Evolutionary conservation across 257 asterid genomes (phyloP).

Genomic region (Nicotiana benthamiana): DNA sequence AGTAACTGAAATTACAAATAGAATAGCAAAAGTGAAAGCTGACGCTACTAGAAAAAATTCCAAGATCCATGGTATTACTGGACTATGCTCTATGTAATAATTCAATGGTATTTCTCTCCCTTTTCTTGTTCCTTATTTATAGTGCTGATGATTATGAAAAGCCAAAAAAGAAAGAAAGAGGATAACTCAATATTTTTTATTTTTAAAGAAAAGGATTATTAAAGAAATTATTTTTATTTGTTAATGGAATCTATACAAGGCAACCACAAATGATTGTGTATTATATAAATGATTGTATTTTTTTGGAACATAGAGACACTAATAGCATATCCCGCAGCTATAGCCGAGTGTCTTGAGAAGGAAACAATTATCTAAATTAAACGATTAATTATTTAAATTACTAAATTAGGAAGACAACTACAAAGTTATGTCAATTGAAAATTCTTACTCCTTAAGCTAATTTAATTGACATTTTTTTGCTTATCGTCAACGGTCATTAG

Average conservation of each 20-base stretch:
- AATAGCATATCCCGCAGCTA: not conserved
- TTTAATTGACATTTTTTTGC: not conserved
- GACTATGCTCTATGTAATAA: not conserved
- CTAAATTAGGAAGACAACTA: not conserved
- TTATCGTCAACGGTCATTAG: too few relatives aligned
- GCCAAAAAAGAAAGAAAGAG: not conserved
- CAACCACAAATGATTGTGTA: not conserved
- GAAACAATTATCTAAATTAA: not conserved
- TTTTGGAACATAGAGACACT: not conserved
- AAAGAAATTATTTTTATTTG: too few relatives aligned
- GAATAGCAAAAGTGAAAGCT: conserved; percentile 32
- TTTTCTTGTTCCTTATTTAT: not conserved
- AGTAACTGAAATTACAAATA: conserved; percentile 10
- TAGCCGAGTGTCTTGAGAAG: not conserved
- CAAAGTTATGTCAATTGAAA: not conserved
- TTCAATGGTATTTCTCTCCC: not conserved
- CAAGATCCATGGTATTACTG: conserved; percentile 34
- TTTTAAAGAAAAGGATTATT: too few relatives aligned
- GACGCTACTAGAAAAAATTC: conserved; percentile 23
- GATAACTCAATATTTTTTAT: not conserved
- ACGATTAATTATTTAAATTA: not conserved
- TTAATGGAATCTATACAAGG: not conserved
- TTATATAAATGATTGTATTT: not conserved
- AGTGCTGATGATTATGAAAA: not conserved
- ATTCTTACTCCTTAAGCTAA: not conserved